These are phyloP conservation scores for Fulvia fulva DNA, from an alignment of 2,329 filamentous ascomycete genomes.

Conservation along the genomic window DNA sequence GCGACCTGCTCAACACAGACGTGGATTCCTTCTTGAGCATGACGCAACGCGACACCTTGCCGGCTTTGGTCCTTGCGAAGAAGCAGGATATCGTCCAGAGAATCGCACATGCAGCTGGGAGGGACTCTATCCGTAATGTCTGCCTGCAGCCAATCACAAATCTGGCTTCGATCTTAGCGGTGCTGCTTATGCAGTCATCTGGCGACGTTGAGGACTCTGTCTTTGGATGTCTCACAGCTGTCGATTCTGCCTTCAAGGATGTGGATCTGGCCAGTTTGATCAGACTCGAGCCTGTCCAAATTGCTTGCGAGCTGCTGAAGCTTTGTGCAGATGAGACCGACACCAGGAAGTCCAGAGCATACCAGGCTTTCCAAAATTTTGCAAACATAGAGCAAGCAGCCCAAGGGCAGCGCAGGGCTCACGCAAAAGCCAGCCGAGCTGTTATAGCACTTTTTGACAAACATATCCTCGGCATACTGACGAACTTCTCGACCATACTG, in stretches of 20 bases:
- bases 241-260: constrained; percentile 67
- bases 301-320: constrained; percentile 79
- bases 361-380: constrained; percentile 49
- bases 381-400: constrained; percentile 47
- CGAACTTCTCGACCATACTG: constrained; percentile 72
- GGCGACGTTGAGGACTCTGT: constrained; percentile 63
- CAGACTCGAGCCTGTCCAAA: constrained; percentile 68
- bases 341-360: constrained; percentile 36
- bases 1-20: constrained; percentile 73
- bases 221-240: constrained; percentile 63
- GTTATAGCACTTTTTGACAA: constrained; percentile 74
- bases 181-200: constrained; percentile 58
- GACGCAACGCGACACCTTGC: constrained; percentile 77
- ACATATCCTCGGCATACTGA: constrained; percentile 82
- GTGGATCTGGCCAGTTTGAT: constrained; percentile 65
- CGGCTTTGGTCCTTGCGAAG: constrained; percentile 77
- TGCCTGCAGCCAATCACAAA: constrained; percentile 55
- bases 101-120: constrained; percentile 67
- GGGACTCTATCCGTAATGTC: constrained; percentile 56
- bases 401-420: constrained; percentile 43
- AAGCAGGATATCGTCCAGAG: constrained; percentile 73
- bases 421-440: constrained; percentile 51
- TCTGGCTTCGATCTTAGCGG: constrained; percentile 55
- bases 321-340: constrained; percentile 65
- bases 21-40: constrained; percentile 69